Percentiles rank a stretch among this genome's conserved stretches.
Conservation (phyloP, 805 yeast species). For the Ogataea nitratoaversa region DNA sequence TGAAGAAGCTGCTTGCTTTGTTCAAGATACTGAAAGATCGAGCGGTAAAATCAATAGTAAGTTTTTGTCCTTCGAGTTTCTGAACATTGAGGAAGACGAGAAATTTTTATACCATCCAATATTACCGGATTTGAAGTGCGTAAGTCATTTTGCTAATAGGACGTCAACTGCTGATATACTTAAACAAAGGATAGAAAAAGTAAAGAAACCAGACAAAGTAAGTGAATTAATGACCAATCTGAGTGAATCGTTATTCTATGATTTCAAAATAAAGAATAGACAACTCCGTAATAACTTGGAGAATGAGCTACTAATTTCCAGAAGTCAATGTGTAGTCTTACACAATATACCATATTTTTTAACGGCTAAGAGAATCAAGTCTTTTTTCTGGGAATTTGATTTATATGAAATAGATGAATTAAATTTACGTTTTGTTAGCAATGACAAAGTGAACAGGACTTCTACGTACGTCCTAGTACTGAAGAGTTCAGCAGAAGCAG, state of each 20-base stretch:
- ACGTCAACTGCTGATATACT: slow-evolving; percentile 1
- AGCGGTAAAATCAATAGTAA: slow-evolving; percentile 47
- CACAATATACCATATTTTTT: slow-evolving; percentile 45
- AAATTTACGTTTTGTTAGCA: slow-evolving; percentile 10
- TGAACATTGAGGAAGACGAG: slow-evolving; percentile 24
- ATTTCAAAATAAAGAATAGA: background rate
- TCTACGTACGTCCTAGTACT: slow-evolving; percentile 41
- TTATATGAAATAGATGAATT: slow-evolving; percentile 29
- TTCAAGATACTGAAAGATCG: slow-evolving; percentile 37
- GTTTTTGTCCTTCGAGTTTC: slow-evolving; percentile 43
- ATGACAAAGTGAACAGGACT: slow-evolving; percentile 6
- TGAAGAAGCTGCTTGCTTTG: slow-evolving; percentile 48
- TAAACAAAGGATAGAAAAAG: slow-evolving; percentile 2
- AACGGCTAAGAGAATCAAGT: slow-evolving; percentile 31
- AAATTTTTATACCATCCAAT: slow-evolving; percentile 17
- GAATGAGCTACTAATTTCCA: slow-evolving; percentile 15
- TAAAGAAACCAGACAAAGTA: background rate
- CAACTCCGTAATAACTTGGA: background rate
- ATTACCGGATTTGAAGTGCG: slow-evolving; percentile 17
- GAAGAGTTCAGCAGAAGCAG: slow-evolving; percentile 40
- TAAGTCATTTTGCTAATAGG: slow-evolving; percentile 3
- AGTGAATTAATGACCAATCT: slow-evolving; percentile 4
- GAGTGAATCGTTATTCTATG: slow-evolving; percentile 10
- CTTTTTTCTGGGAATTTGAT: slow-evolving; percentile 47
- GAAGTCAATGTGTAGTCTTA: slow-evolving; percentile 35